Percentiles rank a stretch among this genome's conserved stretches.
Conservation (phyloP, 2,329 filamentous ascomycete genomes). For the Aspergillus fijiensis region DNA sequence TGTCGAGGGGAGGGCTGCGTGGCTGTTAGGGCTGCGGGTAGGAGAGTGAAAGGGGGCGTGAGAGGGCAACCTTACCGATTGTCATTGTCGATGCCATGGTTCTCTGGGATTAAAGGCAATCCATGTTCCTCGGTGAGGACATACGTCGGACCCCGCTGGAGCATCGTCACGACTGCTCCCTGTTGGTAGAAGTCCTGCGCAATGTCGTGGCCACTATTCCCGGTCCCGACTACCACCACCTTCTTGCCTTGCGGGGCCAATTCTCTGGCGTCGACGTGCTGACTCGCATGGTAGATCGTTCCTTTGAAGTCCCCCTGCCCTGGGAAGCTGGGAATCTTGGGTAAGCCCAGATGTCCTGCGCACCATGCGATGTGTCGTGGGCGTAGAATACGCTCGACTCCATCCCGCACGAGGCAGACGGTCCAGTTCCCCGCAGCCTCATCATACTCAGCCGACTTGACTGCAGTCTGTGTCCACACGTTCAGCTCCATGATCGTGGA, state of each 20-base stretch:
- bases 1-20: not conserved
- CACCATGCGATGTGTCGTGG: not conserved
- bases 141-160: slow-evolving; percentile 2
- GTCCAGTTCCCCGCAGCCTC: not conserved
- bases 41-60: no score
- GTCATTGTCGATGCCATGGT: not conserved
- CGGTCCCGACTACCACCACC: slow-evolving; percentile 3
- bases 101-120: not conserved
- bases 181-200: slow-evolving; percentile 1
- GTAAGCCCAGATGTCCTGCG: not conserved
- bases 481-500: slow-evolving; percentile 4
- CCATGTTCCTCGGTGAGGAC: not conserved
- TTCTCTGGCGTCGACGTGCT: not conserved
- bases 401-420: not conserved
- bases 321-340: not conserved
- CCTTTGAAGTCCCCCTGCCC: not conserved
- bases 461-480: not conserved
- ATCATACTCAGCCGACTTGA: not conserved
- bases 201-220: slow-evolving; percentile 8
- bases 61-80: not conserved
- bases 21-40: no score
- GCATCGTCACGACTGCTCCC: slow-evolving; percentile 1
- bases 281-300: not conserved
- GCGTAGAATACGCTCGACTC: not conserved
- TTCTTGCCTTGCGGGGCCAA: not conserved